Base-by-base conservation (phyloP, 140 eudicot species). In the Bidens hawaiensis region DNA sequence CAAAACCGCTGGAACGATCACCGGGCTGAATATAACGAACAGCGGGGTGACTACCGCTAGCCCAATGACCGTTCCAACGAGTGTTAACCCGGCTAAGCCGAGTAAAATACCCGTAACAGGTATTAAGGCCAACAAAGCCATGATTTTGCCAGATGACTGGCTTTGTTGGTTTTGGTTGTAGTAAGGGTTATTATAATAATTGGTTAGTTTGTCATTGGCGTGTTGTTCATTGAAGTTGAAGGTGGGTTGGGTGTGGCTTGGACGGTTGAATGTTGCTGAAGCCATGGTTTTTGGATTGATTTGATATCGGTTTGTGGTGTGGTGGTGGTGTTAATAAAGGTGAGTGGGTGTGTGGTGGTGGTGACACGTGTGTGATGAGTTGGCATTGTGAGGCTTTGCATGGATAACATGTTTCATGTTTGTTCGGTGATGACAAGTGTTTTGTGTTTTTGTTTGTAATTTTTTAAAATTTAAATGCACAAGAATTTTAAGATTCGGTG, bases 11-110 rank as follows among this genome's bases (percentile, higher is more conserved):
- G 96, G 98, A 14, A 91, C 85, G 3, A 91, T 76, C 23, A 91
- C 77, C 0, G 96, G 96, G 76, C 98, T 91, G 78, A 82, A 91
- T 53, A 87, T 45, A 25, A 91, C 19, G 54, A 91, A 91, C 2
- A 91, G 36, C 0, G 96, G 98, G 3, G 95, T 91, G 10, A 95
- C 64, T 0, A 91, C 49, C 0, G 91, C 94, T 0, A 91, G 73
- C 2, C 94, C 96, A 14, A 82, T 76, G 2, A 91, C 10, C 0
- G 84, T 76, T 0, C 89, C 96, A 8, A 70, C 70, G 5, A 91
- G 74, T 22, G 81, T 87, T 3, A 91, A 21, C 0, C 96, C 98
- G 21, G 96, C 90, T 3, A 91, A 75, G 30, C 78, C 75, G 0
- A 91, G 83, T 0, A 87, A 54, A 74, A 59, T 62, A 0, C 77